These are phyloP conservation scores for Pascua sp. DNA, from an alignment of 1,284 basidiomycete species.

Conservation along the genomic window DNA sequence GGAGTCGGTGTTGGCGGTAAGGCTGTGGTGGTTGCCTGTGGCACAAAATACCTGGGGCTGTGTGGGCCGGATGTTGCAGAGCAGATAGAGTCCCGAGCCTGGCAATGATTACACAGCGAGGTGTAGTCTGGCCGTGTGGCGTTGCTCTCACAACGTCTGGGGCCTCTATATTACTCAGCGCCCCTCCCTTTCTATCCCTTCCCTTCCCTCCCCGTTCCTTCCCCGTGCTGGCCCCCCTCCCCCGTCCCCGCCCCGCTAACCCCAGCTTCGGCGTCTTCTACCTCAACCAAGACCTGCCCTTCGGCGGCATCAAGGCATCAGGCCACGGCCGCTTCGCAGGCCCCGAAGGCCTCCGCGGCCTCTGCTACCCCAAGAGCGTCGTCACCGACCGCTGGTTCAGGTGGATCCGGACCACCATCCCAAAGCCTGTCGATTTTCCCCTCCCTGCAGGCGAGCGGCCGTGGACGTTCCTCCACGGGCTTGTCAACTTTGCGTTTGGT, in stretches of 20 bases:
- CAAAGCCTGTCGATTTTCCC: conserved; percentile 44
- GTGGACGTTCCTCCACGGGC: conserved; percentile 73
- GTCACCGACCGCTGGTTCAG: conserved; percentile 80
- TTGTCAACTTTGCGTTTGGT: conserved; percentile 70
- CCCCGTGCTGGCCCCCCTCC: conserved; percentile 17
- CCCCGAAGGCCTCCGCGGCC: conserved; percentile 79
- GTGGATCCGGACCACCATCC: conserved; percentile 77
- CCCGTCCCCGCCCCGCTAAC: conserved; percentile 6
- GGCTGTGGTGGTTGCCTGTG: no score
- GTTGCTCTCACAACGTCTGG: no score
- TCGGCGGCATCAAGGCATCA: conserved; percentile 83
- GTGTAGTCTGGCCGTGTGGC: no score
- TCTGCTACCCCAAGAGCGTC: conserved; percentile 84
- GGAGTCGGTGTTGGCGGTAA: no score
- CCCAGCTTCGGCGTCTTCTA: conserved; percentile 79
- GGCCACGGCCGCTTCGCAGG: conserved; percentile 91
- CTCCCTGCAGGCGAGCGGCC: conserved; percentile 23
- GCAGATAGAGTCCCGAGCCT: no score
- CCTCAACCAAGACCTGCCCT: conserved; percentile 83
- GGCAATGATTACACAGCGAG: no score
- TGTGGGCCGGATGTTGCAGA: no score
- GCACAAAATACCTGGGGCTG: no score
- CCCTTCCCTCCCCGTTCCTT: no score
- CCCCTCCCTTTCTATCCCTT: no score
- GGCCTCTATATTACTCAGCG: no score